phyloP scores from a whole-genome alignment of 208 protist genomes.

The Trypanosoma rangeli region DNA sequence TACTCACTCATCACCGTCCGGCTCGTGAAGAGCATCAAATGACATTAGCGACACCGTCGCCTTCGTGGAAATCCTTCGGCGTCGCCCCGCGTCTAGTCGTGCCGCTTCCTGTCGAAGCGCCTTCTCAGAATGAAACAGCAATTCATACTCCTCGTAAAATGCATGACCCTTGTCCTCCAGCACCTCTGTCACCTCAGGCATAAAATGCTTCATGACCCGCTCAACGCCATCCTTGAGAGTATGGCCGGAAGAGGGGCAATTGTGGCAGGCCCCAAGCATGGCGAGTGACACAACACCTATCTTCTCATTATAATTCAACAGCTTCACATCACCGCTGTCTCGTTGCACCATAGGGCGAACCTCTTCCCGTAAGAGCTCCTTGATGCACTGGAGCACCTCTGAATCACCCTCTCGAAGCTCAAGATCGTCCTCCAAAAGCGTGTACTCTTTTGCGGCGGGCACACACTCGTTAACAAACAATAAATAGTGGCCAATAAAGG shows the following conservation, averaged over 20 bases:
- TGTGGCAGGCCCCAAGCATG: constrained; percentile 90
- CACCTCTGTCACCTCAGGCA: constrained; percentile 89
- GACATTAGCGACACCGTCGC: constrained; percentile 67
- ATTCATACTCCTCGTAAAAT: constrained; percentile 83
- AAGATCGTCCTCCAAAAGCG: constrained; percentile 85
- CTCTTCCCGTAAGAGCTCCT: constrained; percentile 91
- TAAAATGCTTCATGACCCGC: constrained; percentile 91
- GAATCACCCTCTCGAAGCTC: constrained; percentile 60
- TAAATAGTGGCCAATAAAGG: constrained; percentile 87
- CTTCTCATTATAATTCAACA: constrained; percentile 83
- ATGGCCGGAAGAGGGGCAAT: constrained; percentile 86
- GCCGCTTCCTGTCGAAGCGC: constrained; percentile 74
- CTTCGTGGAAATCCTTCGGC: constrained; percentile 36
- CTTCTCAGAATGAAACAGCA: constrained; percentile 80
- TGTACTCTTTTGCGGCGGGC: constrained; percentile 71
- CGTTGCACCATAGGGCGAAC: constrained; percentile 93
- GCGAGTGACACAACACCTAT: constrained; percentile 89
- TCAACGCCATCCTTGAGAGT: constrained; percentile 93
- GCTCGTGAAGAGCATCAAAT: constrained; percentile 77
- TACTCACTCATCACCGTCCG: constrained; percentile 68
- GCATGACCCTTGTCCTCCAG: constrained; percentile 70
- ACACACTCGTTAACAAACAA: constrained; percentile 73
- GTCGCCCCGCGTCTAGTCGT: constrained; percentile 57
- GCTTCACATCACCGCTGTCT: constrained; percentile 92
- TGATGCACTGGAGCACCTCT: constrained; percentile 92